Base-by-base conservation (phyloP, 495 filamentous ascomycete species). In the Collariella sp. region DNA sequence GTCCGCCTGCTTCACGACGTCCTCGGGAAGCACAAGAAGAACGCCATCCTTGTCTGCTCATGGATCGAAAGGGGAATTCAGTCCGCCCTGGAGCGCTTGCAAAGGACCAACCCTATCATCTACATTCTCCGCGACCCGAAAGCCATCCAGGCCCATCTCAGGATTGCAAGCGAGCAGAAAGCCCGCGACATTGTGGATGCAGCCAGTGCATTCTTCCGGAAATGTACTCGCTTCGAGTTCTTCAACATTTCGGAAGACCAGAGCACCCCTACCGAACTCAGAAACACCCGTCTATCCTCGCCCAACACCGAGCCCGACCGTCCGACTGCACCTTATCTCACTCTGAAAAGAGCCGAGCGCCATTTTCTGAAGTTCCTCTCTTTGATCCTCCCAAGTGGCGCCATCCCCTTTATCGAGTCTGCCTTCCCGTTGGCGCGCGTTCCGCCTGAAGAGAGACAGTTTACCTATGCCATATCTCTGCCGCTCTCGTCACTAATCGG, bases 161-260 rank as follows among this genome's bases (percentile, higher is more conserved):
- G 78, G 13, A 62, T 82, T 13, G 72, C 73, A 42, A 73, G 81
- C 12, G 68, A 75, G 54, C 70, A 74, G 33, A 81, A 47, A 65
- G 71, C 64, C 55, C 70, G 48, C 62, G 82, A 41, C 66, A 79
- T 54, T 64, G 70, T 61, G 68, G 76, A 46, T 66, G 77, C 58
- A 64, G 84, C 59, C 50, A 59, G 61, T 59, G 66, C 78, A 5
- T 54, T 76, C 43, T 74, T 82, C 67, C 70, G 82, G 47, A 72
- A 70, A 10, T 87, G 83, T 59, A 82, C 85, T 0, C 86, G 87
- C 58, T 82, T 83, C 50, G 85, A 88, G 58, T 88, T 84, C 60
- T 88, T 82, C 70, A 89, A 89, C 59, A 65, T 85, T 19, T 82
- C 72, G 61, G 66, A 81, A 62, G 60, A 56, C 18, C 29, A 38